Evolutionary conservation across 208 protist species (phyloP), one percentile per base, ranked within the genome.

Genomic region (Trypanosomatidae sp.): DNA sequence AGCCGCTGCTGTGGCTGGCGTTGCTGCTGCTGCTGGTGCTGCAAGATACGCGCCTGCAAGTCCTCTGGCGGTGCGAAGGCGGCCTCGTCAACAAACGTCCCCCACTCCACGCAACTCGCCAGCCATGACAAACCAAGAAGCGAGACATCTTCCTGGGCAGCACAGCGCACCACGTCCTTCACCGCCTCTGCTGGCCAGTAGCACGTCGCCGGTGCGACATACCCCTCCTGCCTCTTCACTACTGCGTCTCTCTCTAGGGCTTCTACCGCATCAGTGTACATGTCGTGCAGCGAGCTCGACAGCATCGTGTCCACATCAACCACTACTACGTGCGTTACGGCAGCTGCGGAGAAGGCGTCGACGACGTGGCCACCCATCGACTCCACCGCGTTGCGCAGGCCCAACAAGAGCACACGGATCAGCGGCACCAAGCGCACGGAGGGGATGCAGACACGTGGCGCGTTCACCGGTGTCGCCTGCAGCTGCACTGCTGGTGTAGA

Each of bases 291-390:
- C 3, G 73, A 73, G 28, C 73, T 85, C 13, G 56, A 65, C 19
- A 82, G 12, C 2, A 96, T 76, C 30, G 74, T 43, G 3, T 43
- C 82, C 4, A 93, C 71, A 59, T 94, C 88, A 7, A 96, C 83
- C 30, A 90, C 69, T 10, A 96, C 70, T 28, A 93, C 83, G 71
- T 96, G 91, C 39, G 91, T 96, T 17, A 92, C 84, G 8, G 82
- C 80, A 3, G 85, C 68, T 2, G 71, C 28, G 1, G 85, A 58
- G 55, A 87, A 86, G 15, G 58, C 47, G 8, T 93, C 86, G 1
- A 55, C 66, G 0, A 86, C 55, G 39, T 81, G 82, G 36, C 89
- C 91, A n/a, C 85, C 86, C 22, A 96, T 81, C 30, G 87, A 72
- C 44, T 71, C 71, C 5, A 90, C 83, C 7, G 84, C 80, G 43